Evolutionary conservation across 139 green algal genomes (phyloP).

Genomic region (Chlorella sp.): DNA sequence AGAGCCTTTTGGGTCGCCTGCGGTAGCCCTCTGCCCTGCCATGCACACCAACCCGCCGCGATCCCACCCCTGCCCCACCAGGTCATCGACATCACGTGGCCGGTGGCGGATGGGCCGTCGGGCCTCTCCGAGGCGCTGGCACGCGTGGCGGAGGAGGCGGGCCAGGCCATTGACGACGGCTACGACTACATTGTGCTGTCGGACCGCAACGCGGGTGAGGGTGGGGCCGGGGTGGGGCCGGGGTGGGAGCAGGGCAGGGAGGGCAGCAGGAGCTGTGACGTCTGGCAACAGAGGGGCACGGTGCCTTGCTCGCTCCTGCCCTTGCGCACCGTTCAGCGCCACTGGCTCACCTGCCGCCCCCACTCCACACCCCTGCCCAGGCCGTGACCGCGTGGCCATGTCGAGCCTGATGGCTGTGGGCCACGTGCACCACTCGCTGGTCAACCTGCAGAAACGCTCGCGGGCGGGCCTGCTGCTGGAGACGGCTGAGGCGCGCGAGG

Average conservation of each 20-base stretch:
- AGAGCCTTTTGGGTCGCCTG: no score
- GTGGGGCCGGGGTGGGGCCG: no score
- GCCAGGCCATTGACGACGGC: constrained; percentile 79
- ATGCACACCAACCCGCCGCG: no score
- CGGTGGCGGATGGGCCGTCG: constrained; percentile 64
- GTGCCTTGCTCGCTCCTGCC: no score
- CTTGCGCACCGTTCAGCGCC: no score
- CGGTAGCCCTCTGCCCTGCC: no score
- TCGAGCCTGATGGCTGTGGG: constrained; percentile 84
- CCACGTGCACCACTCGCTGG: constrained; percentile 90
- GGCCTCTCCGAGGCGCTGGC: constrained; percentile 79
- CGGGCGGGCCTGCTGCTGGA: constrained; percentile 86
- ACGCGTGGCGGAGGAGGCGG: constrained; percentile 77
- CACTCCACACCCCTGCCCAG: not conserved
- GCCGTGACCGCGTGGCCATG: constrained; percentile 76
- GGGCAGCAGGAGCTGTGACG: no score
- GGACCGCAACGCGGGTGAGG: constrained; percentile 11
- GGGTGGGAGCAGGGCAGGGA: not conserved
- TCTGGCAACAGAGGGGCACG: no score
- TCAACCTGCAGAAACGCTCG: constrained; percentile 68
- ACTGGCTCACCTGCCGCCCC: no score
- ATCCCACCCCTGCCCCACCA: not conserved
- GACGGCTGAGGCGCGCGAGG: constrained; percentile 74
- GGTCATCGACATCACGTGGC: constrained; percentile 90
- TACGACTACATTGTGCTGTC: constrained; percentile 78